Conservation (phyloP, 257 asterid genomes). For the Coffea canephora region DNA sequence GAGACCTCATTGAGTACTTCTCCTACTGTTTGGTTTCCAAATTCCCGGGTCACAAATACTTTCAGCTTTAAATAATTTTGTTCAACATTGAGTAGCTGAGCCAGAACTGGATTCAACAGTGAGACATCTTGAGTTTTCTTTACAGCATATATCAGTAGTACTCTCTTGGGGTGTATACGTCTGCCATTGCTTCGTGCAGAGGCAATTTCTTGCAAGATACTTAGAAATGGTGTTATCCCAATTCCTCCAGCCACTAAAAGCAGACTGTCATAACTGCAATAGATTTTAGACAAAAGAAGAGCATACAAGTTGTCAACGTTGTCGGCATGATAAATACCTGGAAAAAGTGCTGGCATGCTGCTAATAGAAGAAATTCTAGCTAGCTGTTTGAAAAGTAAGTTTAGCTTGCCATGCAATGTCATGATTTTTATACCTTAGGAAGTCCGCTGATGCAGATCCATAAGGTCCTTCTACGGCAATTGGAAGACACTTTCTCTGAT, state of each 20-base stretch:
- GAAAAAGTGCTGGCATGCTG: background rate
- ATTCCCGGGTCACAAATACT: constrained; percentile 58
- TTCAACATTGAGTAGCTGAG: constrained; percentile 40
- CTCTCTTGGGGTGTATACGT: constrained; percentile 39
- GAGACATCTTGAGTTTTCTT: constrained; percentile 52
- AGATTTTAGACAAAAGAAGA: background rate
- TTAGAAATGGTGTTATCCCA: constrained; percentile 74
- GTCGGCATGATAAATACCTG: background rate
- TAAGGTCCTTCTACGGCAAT: constrained; percentile 77
- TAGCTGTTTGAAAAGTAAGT: background rate
- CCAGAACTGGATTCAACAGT: constrained; percentile 52
- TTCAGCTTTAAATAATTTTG: constrained; percentile 40
- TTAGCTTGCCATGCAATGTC: background rate
- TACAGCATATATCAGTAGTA: constrained; percentile 51
- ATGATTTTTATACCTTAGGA: constrained; percentile 46
- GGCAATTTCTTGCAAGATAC: constrained; percentile 61
- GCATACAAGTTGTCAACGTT: background rate
- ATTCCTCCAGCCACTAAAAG: constrained; percentile 87
- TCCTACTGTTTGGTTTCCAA: constrained; percentile 31
- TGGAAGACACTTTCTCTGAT: constrained; percentile 44
- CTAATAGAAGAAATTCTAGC: background rate
- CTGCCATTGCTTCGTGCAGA: constrained; percentile 23
- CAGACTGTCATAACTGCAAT: constrained; percentile 59
- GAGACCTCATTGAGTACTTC: constrained; percentile 42
- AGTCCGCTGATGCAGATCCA: constrained; percentile 64